phyloP scores from a whole-genome alignment of 306 rosid genomes.

The Pterocarpus macrocarpus region DNA sequence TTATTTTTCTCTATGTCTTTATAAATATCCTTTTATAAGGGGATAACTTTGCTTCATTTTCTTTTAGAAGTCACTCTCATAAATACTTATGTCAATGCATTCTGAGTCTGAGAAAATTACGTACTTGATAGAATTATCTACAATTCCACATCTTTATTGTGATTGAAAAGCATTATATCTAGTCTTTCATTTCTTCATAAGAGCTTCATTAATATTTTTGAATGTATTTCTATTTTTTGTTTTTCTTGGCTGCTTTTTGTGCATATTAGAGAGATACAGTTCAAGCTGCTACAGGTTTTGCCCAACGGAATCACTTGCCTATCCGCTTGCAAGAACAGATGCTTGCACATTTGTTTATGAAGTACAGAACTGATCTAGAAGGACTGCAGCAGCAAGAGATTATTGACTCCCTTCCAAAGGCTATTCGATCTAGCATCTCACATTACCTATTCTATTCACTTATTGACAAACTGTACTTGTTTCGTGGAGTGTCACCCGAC shows the following conservation, averaged over 20 bases:
- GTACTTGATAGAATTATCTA: no score
- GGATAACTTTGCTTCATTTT: constrained; percentile 4
- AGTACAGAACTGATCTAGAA: constrained; percentile 79
- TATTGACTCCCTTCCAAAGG: constrained; percentile 81
- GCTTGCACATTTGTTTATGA: constrained; percentile 81
- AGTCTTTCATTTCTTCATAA: neutral
- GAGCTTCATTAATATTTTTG: neutral
- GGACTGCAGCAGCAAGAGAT: constrained; percentile 91
- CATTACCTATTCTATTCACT: constrained; percentile 70
- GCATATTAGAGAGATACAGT: constrained; percentile 75
- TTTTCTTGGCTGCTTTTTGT: constrained; percentile 30
- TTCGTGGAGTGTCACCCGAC: constrained; percentile 76
- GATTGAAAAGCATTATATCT: neutral
- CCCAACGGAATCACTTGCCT: constrained; percentile 71
- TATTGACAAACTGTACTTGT: constrained; percentile 70
- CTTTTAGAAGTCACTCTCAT: neutral
- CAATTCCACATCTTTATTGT: no score
- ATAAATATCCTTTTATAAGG: no score
- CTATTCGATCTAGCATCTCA: constrained; percentile 77
- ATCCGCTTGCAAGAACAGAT: constrained; percentile 78
- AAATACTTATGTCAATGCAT: neutral
- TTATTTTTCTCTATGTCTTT: no score
- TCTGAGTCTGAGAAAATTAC: neutral
- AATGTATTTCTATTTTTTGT: neutral
- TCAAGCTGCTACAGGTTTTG: constrained; percentile 74